Base-by-base conservation (phyloP, 2,329 filamentous ascomycete species). In the Ploettnerulaceae sp. region DNA sequence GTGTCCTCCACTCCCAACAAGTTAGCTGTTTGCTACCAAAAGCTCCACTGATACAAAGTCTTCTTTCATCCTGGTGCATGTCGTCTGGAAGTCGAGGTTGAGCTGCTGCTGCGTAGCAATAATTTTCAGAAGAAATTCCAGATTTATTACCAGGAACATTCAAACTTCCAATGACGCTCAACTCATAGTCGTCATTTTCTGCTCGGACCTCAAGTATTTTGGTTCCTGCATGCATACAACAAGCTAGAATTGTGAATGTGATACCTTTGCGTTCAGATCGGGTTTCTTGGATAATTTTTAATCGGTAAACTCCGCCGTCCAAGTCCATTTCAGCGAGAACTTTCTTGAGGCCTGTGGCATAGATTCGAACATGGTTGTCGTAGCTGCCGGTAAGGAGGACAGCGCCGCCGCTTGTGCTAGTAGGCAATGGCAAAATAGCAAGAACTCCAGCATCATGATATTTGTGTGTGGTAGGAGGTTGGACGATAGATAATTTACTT, bases 191-290 rank as follows among this genome's bases (percentile, higher is more conserved):
- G 3, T 21, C 40, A 15, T 9, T 18, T 6, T 4, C 20, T 25
- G 7, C 15, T 7, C 26, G 20, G 14, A 79, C 59, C 29, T 72
- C 67, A 5, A 84, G 59, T n/a, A 97, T 67, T 44, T 83, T 77
- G 7, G 80, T 75, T 0, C 93, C 93, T 2, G 86, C 88, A 69
- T 96, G 86, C 91, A 97, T 97, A 62, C 93, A 96, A 35, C 89
- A 95, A 12, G 84, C 90, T 31, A 96, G 70, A n/a, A 94, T 68
- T 34, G 73, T 63, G 37, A 71, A 71, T 14, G 57, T 64, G 6
- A 54, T 4, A 11, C 17, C 37, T 26, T 35, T 29, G 9, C 21
- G 14, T 7, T 38, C 25, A 3, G 15, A 22, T 5, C 7, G 9
- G 17, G 9, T 31, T 3, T 56, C 38, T 2, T 65, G 60, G 7